Evolutionary conservation across 768 basidiomycete species (phyloP).

Genomic region (Saitozyma podzolica): DNA sequence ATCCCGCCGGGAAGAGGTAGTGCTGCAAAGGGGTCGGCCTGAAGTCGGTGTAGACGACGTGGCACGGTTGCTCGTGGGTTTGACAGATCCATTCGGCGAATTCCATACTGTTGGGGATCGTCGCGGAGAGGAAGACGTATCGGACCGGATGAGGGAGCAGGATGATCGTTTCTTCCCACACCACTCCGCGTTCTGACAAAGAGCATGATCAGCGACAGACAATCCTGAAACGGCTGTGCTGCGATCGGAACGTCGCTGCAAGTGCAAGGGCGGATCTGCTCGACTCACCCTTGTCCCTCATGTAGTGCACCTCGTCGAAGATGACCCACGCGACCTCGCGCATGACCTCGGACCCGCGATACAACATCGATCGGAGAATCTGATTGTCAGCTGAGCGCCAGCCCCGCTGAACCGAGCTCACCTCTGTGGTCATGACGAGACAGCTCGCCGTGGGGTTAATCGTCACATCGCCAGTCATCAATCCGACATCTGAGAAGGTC

Average conservation of each 20-base stretch:
- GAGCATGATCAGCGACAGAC: not conserved
- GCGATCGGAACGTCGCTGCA: not conserved
- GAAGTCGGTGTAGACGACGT: conserved; percentile 99
- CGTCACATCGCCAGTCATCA: conserved; percentile 99
- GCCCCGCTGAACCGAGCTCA: conserved; percentile 50
- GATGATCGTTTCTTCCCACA: conserved; percentile 90
- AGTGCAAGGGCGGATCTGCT: not conserved
- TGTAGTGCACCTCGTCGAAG: conserved; percentile 99
- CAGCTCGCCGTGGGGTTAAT: conserved; percentile 97
- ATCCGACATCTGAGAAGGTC: conserved; percentile 94
- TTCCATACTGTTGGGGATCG: conserved; percentile 99
- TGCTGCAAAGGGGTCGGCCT: conserved; percentile 97
- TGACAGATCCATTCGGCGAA: conserved; percentile 99
- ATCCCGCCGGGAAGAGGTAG: conserved; percentile 94
- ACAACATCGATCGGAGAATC: conserved; percentile 98
- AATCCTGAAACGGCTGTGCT: not conserved
- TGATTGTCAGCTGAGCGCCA: conserved; percentile 47
- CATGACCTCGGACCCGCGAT: conserved; percentile 98
- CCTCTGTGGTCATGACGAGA: conserved; percentile 99
- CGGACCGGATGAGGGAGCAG: conserved; percentile 92
- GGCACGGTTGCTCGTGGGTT: conserved; percentile 95
- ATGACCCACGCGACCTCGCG: conserved; percentile 99
- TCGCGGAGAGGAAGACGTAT: conserved; percentile 98
- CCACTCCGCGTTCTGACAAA: conserved; percentile 89
- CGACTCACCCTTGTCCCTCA: conserved; percentile 80